Base-by-base conservation (phyloP, 352 stramenopile species). In the Pythium vanterpoolii region DNA sequence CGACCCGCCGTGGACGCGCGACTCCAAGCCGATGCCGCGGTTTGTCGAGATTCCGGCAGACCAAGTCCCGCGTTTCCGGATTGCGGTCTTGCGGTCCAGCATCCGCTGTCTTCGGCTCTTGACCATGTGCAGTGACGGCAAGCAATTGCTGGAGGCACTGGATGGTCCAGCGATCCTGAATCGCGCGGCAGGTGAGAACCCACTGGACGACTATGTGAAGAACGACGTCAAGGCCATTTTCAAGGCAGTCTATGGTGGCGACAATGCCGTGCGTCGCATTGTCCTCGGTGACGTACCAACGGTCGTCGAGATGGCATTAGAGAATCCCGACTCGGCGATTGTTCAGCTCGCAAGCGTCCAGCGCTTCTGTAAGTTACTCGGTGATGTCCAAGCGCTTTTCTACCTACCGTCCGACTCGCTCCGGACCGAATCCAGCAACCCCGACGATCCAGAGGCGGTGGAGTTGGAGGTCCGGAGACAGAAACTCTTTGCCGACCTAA, bases 221-320 rank as follows among this genome's bases (percentile, higher is more conserved):
- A 82, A 83, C 33, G 79, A 91, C 31, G 79, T 91, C 52, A 85
- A 89, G 55, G 79, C 78, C 45, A 86, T 91, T 43, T 89, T 91
- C 61, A 69, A 71, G 3, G 69, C 73, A 14, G 73, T 89, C 21
- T 91, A 83, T 38, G 82, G 78, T 21, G 82, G 82, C 28, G 77
- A 83, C 10, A 84, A 89, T 45, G 81, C 82, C 14, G 77, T 91
- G n/a, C 55, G 71, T 11, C 77, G 82, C 31, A 88, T 91, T 44
- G 68, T 62, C 1, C 76, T 85, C 47, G 78, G 72, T 46, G 79
- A 77, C 28, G 68, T 89, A 9, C 61, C 73, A 5, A 66, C 75
- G 40, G 68, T 76, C 13, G 71, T 84, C 36, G 82, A 92, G 56
- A 75, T 88, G 73, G 84, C 86, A 66, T 68, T 62, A 3, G 78